These are phyloP conservation scores for Cyberlindnera xishuangbannaensis DNA, from an alignment of 805 yeast species.

Conservation along the genomic window DNA sequence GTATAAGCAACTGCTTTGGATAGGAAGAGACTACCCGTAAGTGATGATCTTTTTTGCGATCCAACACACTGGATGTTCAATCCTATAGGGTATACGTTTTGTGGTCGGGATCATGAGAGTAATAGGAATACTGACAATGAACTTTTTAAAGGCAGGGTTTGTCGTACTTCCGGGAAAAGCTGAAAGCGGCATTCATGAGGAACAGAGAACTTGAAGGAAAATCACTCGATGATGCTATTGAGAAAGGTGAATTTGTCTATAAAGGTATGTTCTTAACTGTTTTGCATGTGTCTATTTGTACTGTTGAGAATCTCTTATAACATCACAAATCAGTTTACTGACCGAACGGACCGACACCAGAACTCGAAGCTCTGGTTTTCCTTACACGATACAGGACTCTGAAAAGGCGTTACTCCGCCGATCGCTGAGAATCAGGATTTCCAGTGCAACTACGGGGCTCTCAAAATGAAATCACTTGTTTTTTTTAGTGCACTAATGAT, in stretches of 20 bases:
- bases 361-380: constrained; percentile 19
- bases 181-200: constrained; percentile 13
- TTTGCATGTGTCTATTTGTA: neutral
- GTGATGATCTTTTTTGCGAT: constrained; percentile 2
- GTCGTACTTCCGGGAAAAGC: constrained; percentile 10
- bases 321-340: no score
- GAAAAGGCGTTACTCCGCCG: constrained; percentile 15
- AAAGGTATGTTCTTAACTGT: constrained; percentile 13
- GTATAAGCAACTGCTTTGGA: constrained; percentile 15
- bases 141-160: constrained; percentile 12
- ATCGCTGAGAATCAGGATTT: neutral
- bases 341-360: constrained; percentile 5
- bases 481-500: no score
- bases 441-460: neutral
- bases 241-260: constrained; percentile 16
- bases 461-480: neutral
- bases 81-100: no score
- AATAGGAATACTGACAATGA: neutral
- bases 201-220: constrained; percentile 5
- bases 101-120: neutral
- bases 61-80: no score
- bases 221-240: constrained; percentile 11
- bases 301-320: no score
- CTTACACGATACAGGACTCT: constrained; percentile 18
- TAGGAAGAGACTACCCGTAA: constrained; percentile 19